These are phyloP conservation scores for Jamesozyma gamospora DNA, from an alignment of 805 yeast genomes.

Conservation along the genomic window DNA sequence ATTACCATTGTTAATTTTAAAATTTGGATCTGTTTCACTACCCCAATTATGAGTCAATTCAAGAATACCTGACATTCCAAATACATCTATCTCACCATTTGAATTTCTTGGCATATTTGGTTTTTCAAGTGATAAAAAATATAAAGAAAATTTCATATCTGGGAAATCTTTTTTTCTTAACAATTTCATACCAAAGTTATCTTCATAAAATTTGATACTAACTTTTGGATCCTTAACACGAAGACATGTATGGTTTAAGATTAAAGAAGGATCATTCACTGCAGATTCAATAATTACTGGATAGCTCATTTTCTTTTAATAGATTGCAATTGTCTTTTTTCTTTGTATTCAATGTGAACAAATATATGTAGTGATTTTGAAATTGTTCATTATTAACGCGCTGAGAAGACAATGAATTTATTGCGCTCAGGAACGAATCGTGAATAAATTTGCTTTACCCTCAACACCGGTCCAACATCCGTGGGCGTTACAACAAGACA, in stretches of 20 bases:
- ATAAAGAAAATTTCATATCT: constrained; percentile 51
- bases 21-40: constrained; percentile 47
- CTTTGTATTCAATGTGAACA: no score
- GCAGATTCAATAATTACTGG: constrained; percentile 15
- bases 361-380: no score
- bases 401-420: no score
- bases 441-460: no score
- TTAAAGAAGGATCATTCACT: constrained; percentile 21
- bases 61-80: constrained; percentile 47
- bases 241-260: constrained; percentile 60
- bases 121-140: constrained; percentile 46
- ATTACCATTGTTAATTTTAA: constrained; percentile 69
- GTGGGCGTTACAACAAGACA: no score
- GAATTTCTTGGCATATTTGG: constrained; percentile 29
- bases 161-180: constrained; percentile 43
- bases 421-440: no score
- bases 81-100: constrained; percentile 30
- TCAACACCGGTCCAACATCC: no score
- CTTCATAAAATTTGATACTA: constrained; percentile 62
- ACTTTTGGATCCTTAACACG: constrained; percentile 74
- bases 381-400: no score
- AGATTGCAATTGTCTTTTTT: neutral
- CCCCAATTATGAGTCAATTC: constrained; percentile 81
- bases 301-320: neutral
- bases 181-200: constrained; percentile 63